Percentiles rank a stretch among this genome's conserved stretches.
Conservation (phyloP, 1,139 yeast species). For the Geotrichum histeridarum region DNA sequence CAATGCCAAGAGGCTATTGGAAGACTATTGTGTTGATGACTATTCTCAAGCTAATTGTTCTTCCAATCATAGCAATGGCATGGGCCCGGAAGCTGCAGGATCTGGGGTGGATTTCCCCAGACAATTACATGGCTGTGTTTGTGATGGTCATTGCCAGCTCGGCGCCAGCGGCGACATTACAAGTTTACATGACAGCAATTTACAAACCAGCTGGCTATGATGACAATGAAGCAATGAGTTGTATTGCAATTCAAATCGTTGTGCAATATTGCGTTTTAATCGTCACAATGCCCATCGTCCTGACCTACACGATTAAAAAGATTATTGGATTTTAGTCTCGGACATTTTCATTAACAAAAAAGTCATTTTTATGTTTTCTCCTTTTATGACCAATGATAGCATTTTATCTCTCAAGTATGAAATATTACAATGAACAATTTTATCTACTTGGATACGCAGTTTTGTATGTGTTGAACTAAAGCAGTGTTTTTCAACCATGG, state of each 20-base stretch:
- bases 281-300: slow-evolving; percentile 52
- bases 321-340: slow-evolving; percentile 23
- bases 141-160: slow-evolving; percentile 73
- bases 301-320: slow-evolving; percentile 39
- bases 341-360: too few species aligned
- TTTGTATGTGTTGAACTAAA: too few species aligned
- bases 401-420: background rate
- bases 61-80: slow-evolving; percentile 60
- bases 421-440: too few species aligned
- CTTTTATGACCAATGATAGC: background rate
- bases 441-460: background rate
- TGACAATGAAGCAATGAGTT: slow-evolving; percentile 69
- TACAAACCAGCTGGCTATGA: slow-evolving; percentile 53
- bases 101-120: slow-evolving; percentile 47
- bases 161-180: slow-evolving; percentile 79
- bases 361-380: too few species aligned
- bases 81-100: slow-evolving; percentile 48
- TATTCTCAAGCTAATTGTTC: slow-evolving; percentile 45
- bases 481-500: background rate
- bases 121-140: slow-evolving; percentile 57
- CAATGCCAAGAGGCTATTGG: slow-evolving; percentile 69
- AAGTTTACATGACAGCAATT: slow-evolving; percentile 78
- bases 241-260: slow-evolving; percentile 67
- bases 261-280: slow-evolving; percentile 60
- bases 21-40: slow-evolving; percentile 48